A percentile compares a stretch with the other conserved stretches of the same genome.
phyloP scores from a whole-genome alignment of 768 basidiomycete genomes.

The Tricholoma sp. region DNA sequence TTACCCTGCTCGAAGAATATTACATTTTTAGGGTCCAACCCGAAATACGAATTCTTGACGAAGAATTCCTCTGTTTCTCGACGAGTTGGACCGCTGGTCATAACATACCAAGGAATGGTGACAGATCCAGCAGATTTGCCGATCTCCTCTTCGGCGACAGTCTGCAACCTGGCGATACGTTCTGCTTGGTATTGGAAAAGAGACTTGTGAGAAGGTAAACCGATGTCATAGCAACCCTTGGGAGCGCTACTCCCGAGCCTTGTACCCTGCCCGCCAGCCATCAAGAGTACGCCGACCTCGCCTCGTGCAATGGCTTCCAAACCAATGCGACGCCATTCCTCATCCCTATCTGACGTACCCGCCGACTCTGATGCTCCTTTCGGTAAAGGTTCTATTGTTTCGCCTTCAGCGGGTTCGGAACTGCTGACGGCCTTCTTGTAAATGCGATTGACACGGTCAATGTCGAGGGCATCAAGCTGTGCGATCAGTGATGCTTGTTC shows the following conservation, averaged over 20 bases:
- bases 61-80: conserved; percentile 85
- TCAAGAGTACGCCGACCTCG: conserved; percentile 90
- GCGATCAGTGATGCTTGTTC: conserved; percentile 59
- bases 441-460: conserved; percentile 88
- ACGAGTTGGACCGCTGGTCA: conserved; percentile 97
- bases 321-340: conserved; percentile 74
- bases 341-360: conserved; percentile 47
- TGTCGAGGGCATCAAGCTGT: conserved; percentile 79
- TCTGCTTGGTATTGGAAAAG: conserved; percentile 99
- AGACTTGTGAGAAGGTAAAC: conserved; percentile 85
- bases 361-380: conserved; percentile 66
- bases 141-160: conserved; percentile 56
- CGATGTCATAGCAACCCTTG: conserved; percentile 98
- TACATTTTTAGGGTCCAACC: conserved; percentile 73
- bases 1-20: conserved; percentile 96
- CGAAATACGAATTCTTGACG: conserved; percentile 70
- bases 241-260: conserved; percentile 88
- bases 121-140: conserved; percentile 55
- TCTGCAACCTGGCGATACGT: conserved; percentile 81
- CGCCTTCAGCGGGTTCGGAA: conserved; percentile 48
- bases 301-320: conserved; percentile 76
- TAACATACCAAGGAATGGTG: conserved; percentile 93
- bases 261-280: conserved; percentile 98
- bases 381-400: conserved; percentile 78
- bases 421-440: conserved; percentile 70